Evolutionary conservation across 2,329 filamentous ascomycete genomes (phyloP).

Genomic region (Rutstroemia sp.): DNA sequence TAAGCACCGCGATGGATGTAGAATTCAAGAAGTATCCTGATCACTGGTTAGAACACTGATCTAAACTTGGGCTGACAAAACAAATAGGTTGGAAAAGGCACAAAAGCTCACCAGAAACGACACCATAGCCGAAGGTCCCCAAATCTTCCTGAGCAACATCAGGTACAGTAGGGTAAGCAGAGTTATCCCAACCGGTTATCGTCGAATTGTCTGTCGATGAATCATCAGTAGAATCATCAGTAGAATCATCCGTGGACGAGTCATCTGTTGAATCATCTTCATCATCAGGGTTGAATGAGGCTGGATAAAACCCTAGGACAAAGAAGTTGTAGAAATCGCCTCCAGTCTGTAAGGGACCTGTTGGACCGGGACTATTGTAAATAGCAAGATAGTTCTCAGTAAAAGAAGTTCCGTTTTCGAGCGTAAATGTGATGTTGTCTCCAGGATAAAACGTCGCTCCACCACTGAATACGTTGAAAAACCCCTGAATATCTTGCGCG

Average conservation of each 20-base stretch:
- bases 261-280: conserved; percentile 2
- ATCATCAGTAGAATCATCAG: not conserved
- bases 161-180: conserved; percentile 14
- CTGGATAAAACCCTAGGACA: conserved; percentile 20
- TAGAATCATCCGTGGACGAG: not conserved
- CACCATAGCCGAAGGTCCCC: conserved; percentile 16
- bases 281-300: conserved; percentile 12
- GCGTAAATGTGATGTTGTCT: conserved; percentile 28
- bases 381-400: conserved; percentile 28
- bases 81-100: too few species aligned
- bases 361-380: conserved; percentile 21
- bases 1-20: conserved; percentile 31
- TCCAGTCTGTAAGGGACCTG: conserved; percentile 23
- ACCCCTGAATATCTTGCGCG: conserved; percentile 26
- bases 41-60: not conserved
- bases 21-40: conserved; percentile 21
- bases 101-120: conserved; percentile 11
- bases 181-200: conserved; percentile 8
- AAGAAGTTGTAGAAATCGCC: conserved; percentile 26
- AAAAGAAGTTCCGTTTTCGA: conserved; percentile 33
- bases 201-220: not conserved
- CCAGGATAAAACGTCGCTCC: conserved; percentile 33
- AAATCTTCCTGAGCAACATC: conserved; percentile 18
- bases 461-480: conserved; percentile 29
- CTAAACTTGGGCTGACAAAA: not conserved